Evolutionary conservation across 2,329 filamentous ascomycete species (phyloP).

Genomic region (Thielaviopsis ethacetica): DNA sequence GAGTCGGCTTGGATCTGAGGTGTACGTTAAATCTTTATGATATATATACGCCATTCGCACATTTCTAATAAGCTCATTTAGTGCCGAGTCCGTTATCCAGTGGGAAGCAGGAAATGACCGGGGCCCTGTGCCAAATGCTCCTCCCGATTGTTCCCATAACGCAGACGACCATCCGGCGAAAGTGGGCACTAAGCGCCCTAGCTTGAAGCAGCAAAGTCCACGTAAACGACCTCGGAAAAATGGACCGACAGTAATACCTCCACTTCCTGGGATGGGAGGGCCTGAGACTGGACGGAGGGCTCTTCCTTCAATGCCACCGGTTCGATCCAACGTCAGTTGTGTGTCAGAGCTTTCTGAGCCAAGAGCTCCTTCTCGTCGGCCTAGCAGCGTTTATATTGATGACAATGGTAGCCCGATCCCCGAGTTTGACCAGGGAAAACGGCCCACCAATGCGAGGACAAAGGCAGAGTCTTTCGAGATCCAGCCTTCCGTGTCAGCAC

Average conservation of each 20-base stretch:
- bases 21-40: neutral
- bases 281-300: neutral
- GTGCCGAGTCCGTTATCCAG: neutral
- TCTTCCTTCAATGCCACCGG: neutral
- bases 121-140: neutral
- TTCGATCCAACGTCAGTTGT: neutral
- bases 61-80: neutral
- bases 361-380: neutral
- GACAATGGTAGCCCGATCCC: conserved; percentile 10
- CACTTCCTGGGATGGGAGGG: conserved; percentile 4
- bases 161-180: neutral
- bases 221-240: neutral
- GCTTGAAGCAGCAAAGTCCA: neutral
- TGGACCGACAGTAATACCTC: neutral
- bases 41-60: neutral
- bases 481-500: neutral
- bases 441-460: neutral
- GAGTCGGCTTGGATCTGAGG: neutral
- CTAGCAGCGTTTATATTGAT: conserved; percentile 6
- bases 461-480: neutral
- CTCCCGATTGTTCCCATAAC: neutral
- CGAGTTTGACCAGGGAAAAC: neutral
- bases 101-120: neutral
- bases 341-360: conserved; percentile 2
- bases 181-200: neutral